Evolutionary conservation across 495 filamentous ascomycete genomes (phyloP).

Genomic region (Tricharina praecox): DNA sequence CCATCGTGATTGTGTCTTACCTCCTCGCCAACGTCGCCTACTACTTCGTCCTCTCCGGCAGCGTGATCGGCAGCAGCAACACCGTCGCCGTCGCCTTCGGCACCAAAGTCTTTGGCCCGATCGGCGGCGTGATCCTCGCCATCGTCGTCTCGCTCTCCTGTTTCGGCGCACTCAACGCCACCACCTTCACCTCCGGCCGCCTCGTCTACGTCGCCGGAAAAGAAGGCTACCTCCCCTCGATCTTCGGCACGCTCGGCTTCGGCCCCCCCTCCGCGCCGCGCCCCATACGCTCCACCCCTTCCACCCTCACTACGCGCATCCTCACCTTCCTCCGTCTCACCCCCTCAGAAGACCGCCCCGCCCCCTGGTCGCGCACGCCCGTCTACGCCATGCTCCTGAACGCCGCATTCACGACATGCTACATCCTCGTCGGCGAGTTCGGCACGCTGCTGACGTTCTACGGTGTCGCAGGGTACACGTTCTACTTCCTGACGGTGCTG

Average conservation of each 20-base stretch:
- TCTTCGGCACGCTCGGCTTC: slow-evolving; percentile 73
- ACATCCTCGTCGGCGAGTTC: slow-evolving; percentile 79
- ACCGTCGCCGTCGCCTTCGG: slow-evolving; percentile 86
- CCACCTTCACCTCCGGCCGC: slow-evolving; percentile 82
- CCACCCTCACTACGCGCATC: slow-evolving; percentile 7
- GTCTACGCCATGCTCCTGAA: slow-evolving; percentile 81
- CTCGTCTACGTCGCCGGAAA: slow-evolving; percentile 89
- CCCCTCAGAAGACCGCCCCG: neutral
- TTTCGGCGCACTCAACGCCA: slow-evolving; percentile 82
- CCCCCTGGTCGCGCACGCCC: slow-evolving; percentile 50
- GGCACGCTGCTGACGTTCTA: slow-evolving; percentile 86
- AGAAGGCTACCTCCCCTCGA: slow-evolving; percentile 74
- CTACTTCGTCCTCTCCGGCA: slow-evolving; percentile 80
- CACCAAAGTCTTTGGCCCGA: slow-evolving; percentile 67
- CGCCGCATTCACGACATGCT: slow-evolving; percentile 47
- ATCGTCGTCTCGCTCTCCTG: slow-evolving; percentile 77
- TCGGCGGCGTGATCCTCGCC: slow-evolving; percentile 69
- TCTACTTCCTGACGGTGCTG: slow-evolving; percentile 91
- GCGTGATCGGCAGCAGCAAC: slow-evolving; percentile 63
- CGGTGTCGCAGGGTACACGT: slow-evolving; percentile 87
- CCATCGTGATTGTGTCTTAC: slow-evolving; percentile 79
- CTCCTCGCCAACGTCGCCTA: slow-evolving; percentile 81
- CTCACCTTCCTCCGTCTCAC: slow-evolving; percentile 23
- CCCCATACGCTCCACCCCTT: neutral
- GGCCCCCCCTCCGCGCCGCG: neutral